Evolutionary conservation across 2,329 filamentous ascomycete genomes (phyloP), one percentile per base, ranked within the genome.

Genomic region (Trichoderma breve): DNA sequence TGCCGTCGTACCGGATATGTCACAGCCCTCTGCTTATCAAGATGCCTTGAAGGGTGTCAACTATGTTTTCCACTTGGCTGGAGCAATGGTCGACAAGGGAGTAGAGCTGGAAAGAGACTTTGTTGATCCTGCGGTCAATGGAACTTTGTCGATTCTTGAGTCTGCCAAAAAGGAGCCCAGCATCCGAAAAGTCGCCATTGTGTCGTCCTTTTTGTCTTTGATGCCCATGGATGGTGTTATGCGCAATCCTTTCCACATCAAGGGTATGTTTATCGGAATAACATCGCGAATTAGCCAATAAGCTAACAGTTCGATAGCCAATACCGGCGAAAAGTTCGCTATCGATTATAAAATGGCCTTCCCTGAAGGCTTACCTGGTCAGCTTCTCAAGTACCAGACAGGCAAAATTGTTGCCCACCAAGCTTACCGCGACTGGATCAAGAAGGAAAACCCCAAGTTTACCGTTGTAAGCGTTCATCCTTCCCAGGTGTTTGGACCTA

Each of bases 21-120:
- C 26, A 60, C 81, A 60, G 75, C 83, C 21, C 76, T 79, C 77
- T n/a, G 80, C 81, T 0, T 83, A 80, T 66, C 77, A 82, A 30
- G 76, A 81, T 24, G 81, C 80, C 12, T 75, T 82, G 63, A 76
- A 79, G 36, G 81, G 77, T 3, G 80, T 82, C 28, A 77, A 76
- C 39, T 80, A 80, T 72, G 77, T 84, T 66, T 75, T 81, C n/a
- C 76, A 78, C 68, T 68, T 76, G 30, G 77, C 77, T 6, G 74
- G 73, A 24, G 70, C 74, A 6, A 74, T 74, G 74, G 65, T 69
- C 3, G 74, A 71, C 28, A 71, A 60, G 18, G 74, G 73, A 14
- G 30, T 51, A 2, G 71, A 75, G 32, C 70, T 75, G 14, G 32
- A 72, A 55, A 72, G 26, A 18, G 74, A 72, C 15, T 75, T 71